phyloP scores from a whole-genome alignment of 106 monocot species.

The Vanilla planifolia region DNA sequence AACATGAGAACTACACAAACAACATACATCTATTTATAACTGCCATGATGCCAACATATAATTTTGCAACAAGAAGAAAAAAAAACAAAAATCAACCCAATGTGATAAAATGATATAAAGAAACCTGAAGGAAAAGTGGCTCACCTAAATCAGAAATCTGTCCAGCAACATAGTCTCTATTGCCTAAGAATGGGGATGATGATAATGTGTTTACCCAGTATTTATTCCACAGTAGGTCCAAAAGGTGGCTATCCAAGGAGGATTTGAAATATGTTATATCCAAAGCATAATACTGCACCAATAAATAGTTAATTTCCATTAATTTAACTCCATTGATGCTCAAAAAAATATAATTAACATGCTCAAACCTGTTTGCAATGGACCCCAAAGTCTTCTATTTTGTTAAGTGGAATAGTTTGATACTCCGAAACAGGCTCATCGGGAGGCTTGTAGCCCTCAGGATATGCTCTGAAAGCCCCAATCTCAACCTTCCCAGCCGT shows the following conservation, averaged over 20 bases:
- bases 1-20: not conserved
- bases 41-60: not conserved
- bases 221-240: slow-evolving; percentile 98
- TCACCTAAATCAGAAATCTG: slow-evolving; percentile 96
- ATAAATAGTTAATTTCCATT: slow-evolving; percentile 9
- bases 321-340: not conserved
- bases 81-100: not conserved
- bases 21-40: not conserved
- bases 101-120: not conserved
- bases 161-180: slow-evolving; percentile 95
- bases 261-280: slow-evolving; percentile 99
- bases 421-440: slow-evolving; percentile 97
- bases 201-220: slow-evolving; percentile 99
- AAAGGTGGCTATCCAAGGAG: slow-evolving; percentile 75
- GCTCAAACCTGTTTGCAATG: slow-evolving; percentile 84
- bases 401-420: slow-evolving; percentile 95
- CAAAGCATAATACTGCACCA: slow-evolving; percentile 77
- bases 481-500: slow-evolving; percentile 97
- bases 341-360: not conserved
- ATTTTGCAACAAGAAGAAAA: not conserved
- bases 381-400: slow-evolving; percentile 98
- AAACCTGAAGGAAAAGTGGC: slow-evolving; percentile 5
- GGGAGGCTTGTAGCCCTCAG: slow-evolving; percentile 81
- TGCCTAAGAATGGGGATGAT: slow-evolving; percentile 77
- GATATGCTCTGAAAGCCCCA: slow-evolving; percentile 95